Evolutionary conservation across 1,139 yeast genomes (phyloP).

Genomic region (Candida glucosophila): DNA sequence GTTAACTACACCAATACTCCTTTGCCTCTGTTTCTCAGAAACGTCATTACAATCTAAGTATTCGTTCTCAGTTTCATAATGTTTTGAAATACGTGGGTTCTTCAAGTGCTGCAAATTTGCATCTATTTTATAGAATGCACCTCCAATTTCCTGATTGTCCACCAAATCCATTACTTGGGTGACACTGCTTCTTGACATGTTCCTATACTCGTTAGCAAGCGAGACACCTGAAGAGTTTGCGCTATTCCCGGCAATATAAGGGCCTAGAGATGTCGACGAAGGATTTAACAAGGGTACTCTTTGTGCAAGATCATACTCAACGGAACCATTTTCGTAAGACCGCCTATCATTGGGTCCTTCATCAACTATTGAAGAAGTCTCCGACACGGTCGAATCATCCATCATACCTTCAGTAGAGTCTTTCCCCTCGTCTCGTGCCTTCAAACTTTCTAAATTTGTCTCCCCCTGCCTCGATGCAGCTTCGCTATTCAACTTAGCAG

Average conservation of each 20-base stretch:
- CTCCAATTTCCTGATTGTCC: slow-evolving; percentile 18
- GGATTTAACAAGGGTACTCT: slow-evolving; percentile 29
- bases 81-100: slow-evolving; percentile 29
- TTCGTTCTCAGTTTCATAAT: slow-evolving; percentile 20
- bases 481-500: too few species aligned
- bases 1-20: too few species aligned
- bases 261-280: slow-evolving; percentile 20
- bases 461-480: too few species aligned
- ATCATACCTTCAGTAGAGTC: too few species aligned
- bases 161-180: slow-evolving; percentile 19
- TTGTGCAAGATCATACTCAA: slow-evolving; percentile 24
- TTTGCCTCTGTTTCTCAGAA: too few species aligned
- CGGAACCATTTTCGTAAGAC: too few species aligned
- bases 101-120: slow-evolving; percentile 21
- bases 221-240: slow-evolving; percentile 20
- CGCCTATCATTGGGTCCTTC: too few species aligned
- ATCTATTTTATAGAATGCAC: slow-evolving; percentile 13
- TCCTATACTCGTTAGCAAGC: slow-evolving; percentile 19
- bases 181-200: slow-evolving; percentile 9
- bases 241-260: slow-evolving; percentile 3
- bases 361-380: slow-evolving; percentile 19
- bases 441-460: too few species aligned
- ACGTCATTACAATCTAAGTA: too few species aligned
- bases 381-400: too few species aligned
- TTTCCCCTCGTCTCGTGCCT: too few species aligned